phyloP scores from a whole-genome alignment of 495 filamentous ascomycete species.

The Hypomontagnella submonticulosa region DNA sequence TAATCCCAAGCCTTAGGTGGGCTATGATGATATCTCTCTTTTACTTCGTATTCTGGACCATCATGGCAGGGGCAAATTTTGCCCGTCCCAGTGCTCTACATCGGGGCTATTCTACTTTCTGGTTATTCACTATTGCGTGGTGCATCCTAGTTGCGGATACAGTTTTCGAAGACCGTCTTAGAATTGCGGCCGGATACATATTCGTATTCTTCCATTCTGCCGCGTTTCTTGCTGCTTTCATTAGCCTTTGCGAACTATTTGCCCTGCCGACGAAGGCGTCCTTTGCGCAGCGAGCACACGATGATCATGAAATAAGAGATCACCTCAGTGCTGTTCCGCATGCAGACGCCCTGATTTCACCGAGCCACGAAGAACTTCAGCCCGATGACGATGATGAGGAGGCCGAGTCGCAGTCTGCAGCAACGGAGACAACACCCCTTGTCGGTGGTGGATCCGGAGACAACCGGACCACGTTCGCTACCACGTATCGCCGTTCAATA shows the following conservation, averaged over 20 bases:
- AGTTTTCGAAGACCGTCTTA: constrained; percentile 74
- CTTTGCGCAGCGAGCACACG: constrained; percentile 65
- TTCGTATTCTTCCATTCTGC: constrained; percentile 82
- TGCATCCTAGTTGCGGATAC: constrained; percentile 76
- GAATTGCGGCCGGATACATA: constrained; percentile 82
- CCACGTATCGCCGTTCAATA: constrained; percentile 64
- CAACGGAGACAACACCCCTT: constrained; percentile 84
- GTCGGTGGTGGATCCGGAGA: constrained; percentile 63
- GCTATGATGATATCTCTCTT: constrained; percentile 87
- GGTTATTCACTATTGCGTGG: constrained; percentile 83
- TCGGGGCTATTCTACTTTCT: constrained; percentile 80
- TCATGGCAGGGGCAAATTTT: constrained; percentile 83
- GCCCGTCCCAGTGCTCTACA: constrained; percentile 88
- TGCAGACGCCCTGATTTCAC: constrained; percentile 45
- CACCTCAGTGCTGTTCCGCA: constrained; percentile 47
- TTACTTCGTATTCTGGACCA: constrained; percentile 82
- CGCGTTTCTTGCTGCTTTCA: constrained; percentile 76
- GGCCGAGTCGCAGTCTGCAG: constrained; percentile 61
- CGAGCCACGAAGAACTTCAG: constrained; percentile 41
- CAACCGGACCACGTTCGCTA: constrained; percentile 77
- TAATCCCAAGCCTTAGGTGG: constrained; percentile 60
- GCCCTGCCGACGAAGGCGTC: constrained; percentile 75
- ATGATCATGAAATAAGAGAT: constrained; percentile 59
- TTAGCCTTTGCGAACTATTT: constrained; percentile 82
- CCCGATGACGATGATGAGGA: constrained; percentile 56